Conservation (phyloP, 352 stramenopile species). For the Halophytophthora polymorphica region DNA sequence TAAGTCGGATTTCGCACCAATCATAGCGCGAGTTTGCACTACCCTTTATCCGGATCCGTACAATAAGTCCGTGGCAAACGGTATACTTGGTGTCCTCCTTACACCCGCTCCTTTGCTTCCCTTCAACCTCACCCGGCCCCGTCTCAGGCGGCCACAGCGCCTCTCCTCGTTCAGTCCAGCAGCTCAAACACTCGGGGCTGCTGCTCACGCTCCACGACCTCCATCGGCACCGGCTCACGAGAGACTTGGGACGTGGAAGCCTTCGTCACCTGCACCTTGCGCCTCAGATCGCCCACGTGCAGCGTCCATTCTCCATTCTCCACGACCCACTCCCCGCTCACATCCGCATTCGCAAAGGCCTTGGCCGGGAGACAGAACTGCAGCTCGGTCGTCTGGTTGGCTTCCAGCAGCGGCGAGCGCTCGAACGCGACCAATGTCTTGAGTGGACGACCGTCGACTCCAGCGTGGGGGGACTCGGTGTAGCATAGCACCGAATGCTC, state of each 20-base stretch:
- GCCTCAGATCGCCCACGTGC: conserved; percentile 23
- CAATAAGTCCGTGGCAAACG: too few species aligned
- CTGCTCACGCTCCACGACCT: conserved; percentile 14
- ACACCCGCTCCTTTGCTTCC: too few species aligned
- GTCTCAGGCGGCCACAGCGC: neutral
- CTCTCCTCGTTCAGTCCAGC: too few species aligned
- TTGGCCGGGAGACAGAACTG: conserved; percentile 33
- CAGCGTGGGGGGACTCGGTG: conserved; percentile 25
- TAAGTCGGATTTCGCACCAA: too few species aligned
- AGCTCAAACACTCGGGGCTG: conserved; percentile 5
- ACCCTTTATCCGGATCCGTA: too few species aligned
- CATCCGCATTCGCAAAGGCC: conserved; percentile 39
- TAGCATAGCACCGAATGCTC: conserved; percentile 47
- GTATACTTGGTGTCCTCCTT: too few species aligned
- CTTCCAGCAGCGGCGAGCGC: conserved; percentile 34
- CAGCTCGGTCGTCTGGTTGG: conserved; percentile 19
- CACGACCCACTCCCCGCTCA: conserved; percentile 31
- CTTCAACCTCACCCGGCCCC: conserved; percentile 8
- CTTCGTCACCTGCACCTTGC: conserved; percentile 27
- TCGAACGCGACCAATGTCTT: conserved; percentile 58
- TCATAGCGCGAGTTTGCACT: too few species aligned
- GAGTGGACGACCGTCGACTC: conserved; percentile 29
- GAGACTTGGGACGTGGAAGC: neutral
- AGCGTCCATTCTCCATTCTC: conserved; percentile 43
- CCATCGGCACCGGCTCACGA: neutral